Evolutionary conservation across 2,329 filamentous ascomycete genomes (phyloP), one percentile per base, ranked within the genome.

Genomic region (Epichloe brachyelytri): DNA sequence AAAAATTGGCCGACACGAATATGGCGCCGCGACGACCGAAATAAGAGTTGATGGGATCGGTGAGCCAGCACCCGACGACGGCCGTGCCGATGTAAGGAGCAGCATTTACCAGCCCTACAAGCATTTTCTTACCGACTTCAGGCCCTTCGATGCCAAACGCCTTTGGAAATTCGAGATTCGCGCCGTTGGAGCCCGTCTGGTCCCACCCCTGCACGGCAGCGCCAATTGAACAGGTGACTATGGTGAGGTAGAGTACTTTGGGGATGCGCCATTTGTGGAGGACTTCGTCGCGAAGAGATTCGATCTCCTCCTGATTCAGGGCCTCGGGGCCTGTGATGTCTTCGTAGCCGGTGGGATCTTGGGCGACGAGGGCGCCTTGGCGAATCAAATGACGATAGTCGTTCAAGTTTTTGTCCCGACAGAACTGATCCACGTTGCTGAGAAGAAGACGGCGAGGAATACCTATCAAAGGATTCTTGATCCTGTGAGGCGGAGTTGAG

Each of bases 1-100:
- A 85, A 62, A 90, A 82, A 55, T 85, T 77, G 44, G 84, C 86
- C 5, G 86, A 81, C 51, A 87, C 69, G 65, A 88, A 90, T 55
- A 91, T 89, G 17, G 66, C 64, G 30, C 71, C 71, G 6, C 73
- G 68, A 11, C 73, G 71, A 8, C 73, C 73, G 33, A 71, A 59
- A 45, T 60, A 62, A 49, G 67, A 56, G 55, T 71, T 76, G 49
- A 85, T 73, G 14, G 81, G 81, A 54, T 86, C 83, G 0, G 81
- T 82, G 14, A 83, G 65, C 82, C 82, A 85, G 61, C 79, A 82
- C 4, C 80, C 80, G 33, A 75, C 59, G 4, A 73, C 56, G 17
- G 71, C 66, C 37, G 69, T 78, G 41, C 69, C 71, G 40, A 78
- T 66, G 60, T 76, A 74, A 38, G 77, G 70, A 4, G 69, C 75